These are phyloP conservation scores for Pichia occidentalis DNA, from an alignment of 805 yeast genomes.

Conservation along the genomic window DNA sequence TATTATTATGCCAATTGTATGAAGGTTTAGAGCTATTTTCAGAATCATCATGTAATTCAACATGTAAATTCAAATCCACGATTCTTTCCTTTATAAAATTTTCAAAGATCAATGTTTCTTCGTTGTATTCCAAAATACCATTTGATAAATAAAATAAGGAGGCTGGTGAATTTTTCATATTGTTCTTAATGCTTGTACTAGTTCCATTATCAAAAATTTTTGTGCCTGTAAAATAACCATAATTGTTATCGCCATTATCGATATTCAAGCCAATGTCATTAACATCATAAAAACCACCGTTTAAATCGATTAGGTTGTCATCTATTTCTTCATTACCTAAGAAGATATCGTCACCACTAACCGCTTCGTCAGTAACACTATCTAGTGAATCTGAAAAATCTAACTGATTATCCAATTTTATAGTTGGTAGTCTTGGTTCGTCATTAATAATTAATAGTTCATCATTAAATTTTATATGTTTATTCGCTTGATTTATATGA, in stretches of 20 bases:
- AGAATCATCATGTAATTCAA: background rate
- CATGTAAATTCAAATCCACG: background rate
- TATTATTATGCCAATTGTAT: background rate
- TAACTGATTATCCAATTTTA: constrained; percentile 6
- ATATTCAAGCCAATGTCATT: constrained; percentile 5
- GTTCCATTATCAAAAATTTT: background rate
- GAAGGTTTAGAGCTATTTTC: too few relatives aligned
- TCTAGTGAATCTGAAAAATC: constrained; percentile 8
- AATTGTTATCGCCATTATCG: constrained; percentile 1
- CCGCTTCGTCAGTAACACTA: constrained; percentile 5
- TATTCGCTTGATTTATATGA: constrained; percentile 15
- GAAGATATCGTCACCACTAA: constrained; percentile 6
- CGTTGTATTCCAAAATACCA: constrained; percentile 12
- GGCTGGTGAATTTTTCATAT: too few relatives aligned
- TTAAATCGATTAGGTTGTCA: constrained; percentile 8
- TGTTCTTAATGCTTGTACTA: background rate
- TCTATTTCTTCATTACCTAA: constrained; percentile 5
- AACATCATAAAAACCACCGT: constrained; percentile 6
- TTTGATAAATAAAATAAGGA: constrained; percentile 9
- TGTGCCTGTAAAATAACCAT: constrained; percentile 5
- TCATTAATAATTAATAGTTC: constrained; percentile 9
- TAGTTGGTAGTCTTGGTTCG: constrained; percentile 22
- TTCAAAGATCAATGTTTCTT: constrained; percentile 6
- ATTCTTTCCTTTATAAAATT: constrained; percentile 5
- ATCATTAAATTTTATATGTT: constrained; percentile 9